Evolutionary conservation across 2,329 filamentous ascomycete genomes (phyloP), one percentile per base, ranked within the genome.

Genomic region (Fusarium nelsonii): DNA sequence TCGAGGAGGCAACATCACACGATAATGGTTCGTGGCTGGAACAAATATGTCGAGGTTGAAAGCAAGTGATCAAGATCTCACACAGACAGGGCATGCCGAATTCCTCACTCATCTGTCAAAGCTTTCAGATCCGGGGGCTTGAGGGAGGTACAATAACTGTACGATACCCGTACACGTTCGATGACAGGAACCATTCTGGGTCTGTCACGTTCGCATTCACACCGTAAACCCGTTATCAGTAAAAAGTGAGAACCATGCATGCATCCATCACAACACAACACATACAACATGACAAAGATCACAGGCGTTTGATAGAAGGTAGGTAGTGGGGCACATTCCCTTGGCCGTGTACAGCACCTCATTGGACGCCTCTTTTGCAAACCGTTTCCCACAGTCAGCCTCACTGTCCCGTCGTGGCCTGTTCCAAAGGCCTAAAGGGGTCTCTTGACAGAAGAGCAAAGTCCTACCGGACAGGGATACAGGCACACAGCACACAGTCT

Each of bases 331-430:
- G 66, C 58, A 70, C 60, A 69, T 71, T 70, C 58, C 68, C 52
- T 59, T 41, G 48, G 16, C 18, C 49, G 34, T 45, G 26, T 37
- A 50, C 41, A 46, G 32, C 33, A 30, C 62, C 44, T 65, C 30
- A 74, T 74, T 74, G 72, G 72, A 66, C 71, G 63, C 63, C 63
- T 65, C 62, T 46, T 52, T 33, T 67, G 60, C 60, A 70, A 65
- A 58, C 64, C 36, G 56, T 69, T 68, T 67, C 63, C 57, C 54
- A 59, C 39, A 60, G 73, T 70, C 68, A 74, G 73, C 73, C 73
- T 74, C 73, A 74, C 68, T 74, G 63, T 69, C 50, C 63, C 54
- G 59, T 67, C 60, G 60, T 69, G 57, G 66, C 62, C 66, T 70
- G 62, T 70, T 61, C 51, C 51, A 12, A 51, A 12, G 48, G 48